Percentiles rank a stretch among this genome's conserved stretches.
Evolutionary conservation across 148 eudicot genomes (phyloP).

Genomic region (Spergularia bocconei): DNA sequence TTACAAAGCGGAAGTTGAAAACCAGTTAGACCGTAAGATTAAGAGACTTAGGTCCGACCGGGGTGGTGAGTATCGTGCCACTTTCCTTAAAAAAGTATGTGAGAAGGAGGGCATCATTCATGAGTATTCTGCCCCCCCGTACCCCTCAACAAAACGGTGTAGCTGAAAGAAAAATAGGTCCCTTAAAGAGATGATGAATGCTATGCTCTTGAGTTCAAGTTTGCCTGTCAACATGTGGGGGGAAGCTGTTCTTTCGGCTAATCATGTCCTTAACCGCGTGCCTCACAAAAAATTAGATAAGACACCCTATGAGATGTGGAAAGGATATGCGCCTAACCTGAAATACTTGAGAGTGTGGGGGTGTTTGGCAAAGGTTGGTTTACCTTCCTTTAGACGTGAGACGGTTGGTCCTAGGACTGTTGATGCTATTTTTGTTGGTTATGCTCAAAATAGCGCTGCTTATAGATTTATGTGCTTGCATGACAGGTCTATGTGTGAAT

Average conservation of each 20-base stretch:
- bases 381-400: not conserved
- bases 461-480: not conserved
- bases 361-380: not conserved
- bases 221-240: not conserved
- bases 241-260: not conserved
- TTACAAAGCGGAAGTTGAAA: not conserved
- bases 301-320: too few relatives aligned
- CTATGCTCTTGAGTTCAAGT: not conserved
- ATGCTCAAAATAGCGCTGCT: not conserved
- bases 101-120: not conserved
- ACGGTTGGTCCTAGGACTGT: not conserved
- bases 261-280: not conserved
- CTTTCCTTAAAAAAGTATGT: not conserved
- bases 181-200: slow-evolving; percentile 7
- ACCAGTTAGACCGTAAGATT: not conserved
- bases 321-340: too few relatives aligned
- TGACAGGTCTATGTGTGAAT: not conserved
- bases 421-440: not conserved
- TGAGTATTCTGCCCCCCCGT: not conserved
- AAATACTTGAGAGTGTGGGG: too few relatives aligned
- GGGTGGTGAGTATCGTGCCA: not conserved
- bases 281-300: not conserved
- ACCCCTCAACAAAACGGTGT: not conserved
- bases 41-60: not conserved
- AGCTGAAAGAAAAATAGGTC: not conserved